A percentile compares a stretch with the other conserved stretches of the same genome.
These are phyloP conservation scores for Aegilops speltoides DNA, from an alignment of 176 grass and related monocot species.

Conservation along the genomic window DNA sequence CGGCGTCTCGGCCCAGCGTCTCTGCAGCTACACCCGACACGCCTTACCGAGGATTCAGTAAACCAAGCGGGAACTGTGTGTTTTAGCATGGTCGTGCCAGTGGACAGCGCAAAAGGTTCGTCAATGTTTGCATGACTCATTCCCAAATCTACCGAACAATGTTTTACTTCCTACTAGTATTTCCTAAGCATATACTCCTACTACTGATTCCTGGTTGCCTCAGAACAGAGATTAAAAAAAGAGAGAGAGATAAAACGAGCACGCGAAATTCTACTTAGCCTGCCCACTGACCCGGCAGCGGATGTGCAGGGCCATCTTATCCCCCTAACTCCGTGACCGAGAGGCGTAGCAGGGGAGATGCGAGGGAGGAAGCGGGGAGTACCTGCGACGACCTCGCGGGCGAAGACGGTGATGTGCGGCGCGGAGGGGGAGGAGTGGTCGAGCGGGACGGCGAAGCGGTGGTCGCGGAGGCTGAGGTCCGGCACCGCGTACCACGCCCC, in stretches of 20 bases:
- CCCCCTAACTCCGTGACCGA: neutral
- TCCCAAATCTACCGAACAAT: too few species aligned
- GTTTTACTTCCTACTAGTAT: too few species aligned
- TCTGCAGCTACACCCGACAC: neutral
- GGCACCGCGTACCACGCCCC: slow-evolving; percentile 71
- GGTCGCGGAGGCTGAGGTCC: slow-evolving; percentile 81
- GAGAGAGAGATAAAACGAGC: neutral
- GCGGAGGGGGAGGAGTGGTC: slow-evolving; percentile 50
- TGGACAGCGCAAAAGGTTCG: neutral
- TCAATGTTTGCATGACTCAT: too few species aligned
- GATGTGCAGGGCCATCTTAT: neutral
- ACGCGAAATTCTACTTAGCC: neutral
- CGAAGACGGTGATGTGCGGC: slow-evolving; percentile 70
- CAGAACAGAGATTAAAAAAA: neutral
- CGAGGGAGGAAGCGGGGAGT: neutral
- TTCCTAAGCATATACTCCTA: neutral
- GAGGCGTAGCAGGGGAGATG: too few species aligned
- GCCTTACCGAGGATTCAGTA: neutral
- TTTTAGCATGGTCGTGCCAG: neutral
- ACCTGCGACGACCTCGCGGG: slow-evolving; percentile 84
- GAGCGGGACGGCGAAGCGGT: slow-evolving; percentile 81
- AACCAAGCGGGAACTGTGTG: neutral
- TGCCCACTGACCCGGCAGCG: neutral
- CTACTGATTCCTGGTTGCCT: neutral
- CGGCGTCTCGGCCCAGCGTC: neutral